Evolutionary conservation across 805 yeast genomes (phyloP), one percentile per base, ranked within the genome.

Genomic region (Saccharomycopsis sp.): DNA sequence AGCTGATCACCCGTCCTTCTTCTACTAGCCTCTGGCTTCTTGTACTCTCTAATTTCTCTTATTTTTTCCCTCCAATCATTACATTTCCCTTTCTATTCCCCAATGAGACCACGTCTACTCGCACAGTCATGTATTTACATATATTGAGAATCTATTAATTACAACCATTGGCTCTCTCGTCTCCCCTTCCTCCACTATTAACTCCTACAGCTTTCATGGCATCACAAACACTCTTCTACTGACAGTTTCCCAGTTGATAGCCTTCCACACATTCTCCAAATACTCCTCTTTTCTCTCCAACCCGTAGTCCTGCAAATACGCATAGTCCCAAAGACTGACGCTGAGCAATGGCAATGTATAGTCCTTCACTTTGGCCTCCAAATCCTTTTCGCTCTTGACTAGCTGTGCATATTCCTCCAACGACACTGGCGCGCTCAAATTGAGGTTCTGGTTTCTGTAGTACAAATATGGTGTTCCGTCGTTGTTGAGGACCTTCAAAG

Each of bases 231-330:
- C 66, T 66, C 80, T 73, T 50, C 66, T 67, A 62, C 81, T 83
- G 34, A 87, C 78, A 47, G 85, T 84, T 54, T 82, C 78, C 99
- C 99, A 94, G 73, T 92, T 85, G 60, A 91, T 79, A 63, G 89
- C 78, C 55, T 83, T 80, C 83, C 96, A 84, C 67, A 85, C 84
- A 62, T 84, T 85, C 61, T 80, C 80, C 63, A 94, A 78, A 71
- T 87, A 94, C 55, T 79, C 75, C 50, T 80, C 75, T 73, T 85
- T 87, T 21, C 65, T 68, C 54, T 71, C 75, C 55, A 89, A 78
- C 52, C 97, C 97, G 71, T 85, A 92, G 71, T 94, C 98, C 24
- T 80, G 74, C 51, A 90, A 66, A 70, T 85, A 94, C n/a, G 97
- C 89, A 63, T 84, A 81, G 70, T 92, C 96, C 97, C 97, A 91